Percentiles rank a stretch among this genome's conserved stretches.
phyloP scores from a whole-genome alignment of 768 basidiomycete species.

The Suillus ampliporus region DNA sequence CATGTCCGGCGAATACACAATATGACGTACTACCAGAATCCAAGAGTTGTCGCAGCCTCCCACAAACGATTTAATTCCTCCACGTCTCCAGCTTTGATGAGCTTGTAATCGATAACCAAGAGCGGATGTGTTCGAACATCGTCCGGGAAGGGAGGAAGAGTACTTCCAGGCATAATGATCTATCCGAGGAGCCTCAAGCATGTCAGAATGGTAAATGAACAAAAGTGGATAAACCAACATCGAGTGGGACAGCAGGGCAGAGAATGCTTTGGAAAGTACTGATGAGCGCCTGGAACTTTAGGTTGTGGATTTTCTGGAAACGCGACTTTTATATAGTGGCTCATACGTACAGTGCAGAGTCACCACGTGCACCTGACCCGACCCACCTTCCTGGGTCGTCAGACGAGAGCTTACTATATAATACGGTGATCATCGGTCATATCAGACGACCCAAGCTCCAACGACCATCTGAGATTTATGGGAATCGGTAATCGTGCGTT shows the following conservation, averaged over 20 bases:
- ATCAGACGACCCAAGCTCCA: too few relatives aligned
- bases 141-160: constrained; percentile 48
- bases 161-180: constrained; percentile 37
- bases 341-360: neutral
- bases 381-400: neutral
- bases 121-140: constrained; percentile 52
- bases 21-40: constrained; percentile 58
- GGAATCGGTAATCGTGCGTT: too few relatives aligned
- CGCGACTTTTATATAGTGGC: neutral
- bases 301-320: neutral
- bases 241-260: neutral
- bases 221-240: neutral
- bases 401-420: neutral
- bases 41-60: constrained; percentile 52
- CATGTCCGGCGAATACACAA: neutral
- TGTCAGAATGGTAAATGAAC: too few relatives aligned
- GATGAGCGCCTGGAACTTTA: neutral
- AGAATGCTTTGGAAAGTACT: neutral
- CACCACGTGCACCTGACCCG: neutral
- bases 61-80: constrained; percentile 50
- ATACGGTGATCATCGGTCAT: neutral
- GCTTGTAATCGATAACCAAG: constrained; percentile 51
- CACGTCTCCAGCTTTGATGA: constrained; percentile 40
- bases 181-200: neutral
- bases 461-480: too few relatives aligned